Conservation (phyloP, 768 basidiomycete genomes). For the Suillus tomentosus region DNA sequence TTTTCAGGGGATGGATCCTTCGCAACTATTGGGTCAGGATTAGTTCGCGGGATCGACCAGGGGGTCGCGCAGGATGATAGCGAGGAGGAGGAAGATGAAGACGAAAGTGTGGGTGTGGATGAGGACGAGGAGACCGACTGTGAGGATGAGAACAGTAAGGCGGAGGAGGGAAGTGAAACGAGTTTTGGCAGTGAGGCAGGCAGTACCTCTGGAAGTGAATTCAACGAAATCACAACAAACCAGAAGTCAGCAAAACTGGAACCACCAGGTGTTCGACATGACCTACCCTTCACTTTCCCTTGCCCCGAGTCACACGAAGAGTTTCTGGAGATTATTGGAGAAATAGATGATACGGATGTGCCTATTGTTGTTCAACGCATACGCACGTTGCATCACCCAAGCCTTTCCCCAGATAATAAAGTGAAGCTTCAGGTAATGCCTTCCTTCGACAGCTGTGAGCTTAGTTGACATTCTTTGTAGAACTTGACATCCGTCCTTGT, state of each 20-base stretch:
- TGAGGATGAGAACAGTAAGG: constrained; percentile 41
- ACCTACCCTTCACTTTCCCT: constrained; percentile 90
- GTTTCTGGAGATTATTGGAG: constrained; percentile 80
- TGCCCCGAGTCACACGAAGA: constrained; percentile 88
- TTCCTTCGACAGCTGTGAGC: background rate
- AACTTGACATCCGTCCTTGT: constrained; percentile 74
- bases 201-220: constrained; percentile 41
- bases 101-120: constrained; percentile 27
- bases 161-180: constrained; percentile 38
- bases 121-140: constrained; percentile 33
- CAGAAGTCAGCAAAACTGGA: constrained; percentile 38
- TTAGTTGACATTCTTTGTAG: constrained; percentile 40
- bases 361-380: constrained; percentile 87
- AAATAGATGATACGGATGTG: constrained; percentile 70
- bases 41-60: constrained; percentile 23
- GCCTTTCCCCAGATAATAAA: constrained; percentile 90
- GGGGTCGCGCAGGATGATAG: constrained; percentile 31
- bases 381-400: constrained; percentile 88
- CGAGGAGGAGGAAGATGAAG: constrained; percentile 33
- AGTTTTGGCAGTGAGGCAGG: constrained; percentile 22
- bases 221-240: constrained; percentile 40
- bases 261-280: constrained; percentile 40
- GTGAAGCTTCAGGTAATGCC: constrained; percentile 79
- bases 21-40: constrained; percentile 35
- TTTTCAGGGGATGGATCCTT: constrained; percentile 49